phyloP scores from a whole-genome alignment of 1,284 basidiomycete species.

The Mycena sp. region DNA sequence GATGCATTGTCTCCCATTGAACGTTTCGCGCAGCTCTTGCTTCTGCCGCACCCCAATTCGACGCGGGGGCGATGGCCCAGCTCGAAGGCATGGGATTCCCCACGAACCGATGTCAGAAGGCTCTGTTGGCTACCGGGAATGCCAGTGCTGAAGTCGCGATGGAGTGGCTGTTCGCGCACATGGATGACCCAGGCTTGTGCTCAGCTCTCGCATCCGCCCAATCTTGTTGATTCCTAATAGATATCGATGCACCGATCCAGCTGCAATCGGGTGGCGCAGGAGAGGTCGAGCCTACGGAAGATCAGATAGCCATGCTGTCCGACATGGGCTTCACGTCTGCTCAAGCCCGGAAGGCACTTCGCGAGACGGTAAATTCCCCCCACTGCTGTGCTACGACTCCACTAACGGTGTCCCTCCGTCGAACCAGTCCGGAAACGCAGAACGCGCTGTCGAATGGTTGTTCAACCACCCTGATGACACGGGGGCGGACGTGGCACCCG shows the following conservation, averaged over 20 bases:
- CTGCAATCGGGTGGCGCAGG: slow-evolving; percentile 34
- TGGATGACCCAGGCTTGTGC: slow-evolving; percentile 87
- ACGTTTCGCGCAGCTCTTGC: slow-evolving; percentile 33
- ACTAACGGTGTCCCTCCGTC: slow-evolving; percentile 12
- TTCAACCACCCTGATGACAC: slow-evolving; percentile 93
- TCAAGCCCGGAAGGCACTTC: slow-evolving; percentile 90
- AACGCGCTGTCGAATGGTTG: slow-evolving; percentile 96
- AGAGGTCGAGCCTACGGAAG: slow-evolving; percentile 66
- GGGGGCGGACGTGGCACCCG: slow-evolving; percentile 65
- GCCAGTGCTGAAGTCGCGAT: slow-evolving; percentile 85
- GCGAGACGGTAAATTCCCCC: slow-evolving; percentile 71
- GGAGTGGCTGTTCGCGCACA: slow-evolving; percentile 96
- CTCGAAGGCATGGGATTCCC: slow-evolving; percentile 93
- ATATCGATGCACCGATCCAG: slow-evolving; percentile 88
- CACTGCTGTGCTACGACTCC: not conserved
- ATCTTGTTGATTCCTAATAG: slow-evolving; percentile 46
- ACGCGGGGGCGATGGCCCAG: slow-evolving; percentile 77
- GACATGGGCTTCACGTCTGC: slow-evolving; percentile 94
- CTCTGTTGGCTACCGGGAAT: slow-evolving; percentile 90
- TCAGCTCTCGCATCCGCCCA: no score
- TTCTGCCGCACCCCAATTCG: slow-evolving; percentile 67
- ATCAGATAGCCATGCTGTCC: slow-evolving; percentile 77
- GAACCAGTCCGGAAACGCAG: slow-evolving; percentile 80
- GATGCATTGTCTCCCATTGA: not conserved
- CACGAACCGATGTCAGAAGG: slow-evolving; percentile 83